Percentiles rank a stretch among this genome's conserved stretches.
Conservation (phyloP, 768 basidiomycete species). For the Imleria badia region DNA sequence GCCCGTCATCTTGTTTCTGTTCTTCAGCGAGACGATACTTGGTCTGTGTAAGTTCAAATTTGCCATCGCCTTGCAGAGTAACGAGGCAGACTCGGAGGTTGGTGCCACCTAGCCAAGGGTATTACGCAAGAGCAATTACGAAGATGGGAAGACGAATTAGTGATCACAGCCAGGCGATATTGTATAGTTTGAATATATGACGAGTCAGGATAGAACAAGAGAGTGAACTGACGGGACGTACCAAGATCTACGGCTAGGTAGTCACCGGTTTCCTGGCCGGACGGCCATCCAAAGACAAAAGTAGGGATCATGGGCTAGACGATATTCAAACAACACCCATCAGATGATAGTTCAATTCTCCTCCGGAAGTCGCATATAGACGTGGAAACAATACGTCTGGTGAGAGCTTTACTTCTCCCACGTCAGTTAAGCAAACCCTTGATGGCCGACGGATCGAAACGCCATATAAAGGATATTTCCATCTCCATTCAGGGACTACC, state of each 20-base stretch:
- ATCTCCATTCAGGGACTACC: neutral
- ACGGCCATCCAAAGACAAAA: conserved; percentile 94
- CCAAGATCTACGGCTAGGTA: conserved; percentile 90
- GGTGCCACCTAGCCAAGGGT: conserved; percentile 67
- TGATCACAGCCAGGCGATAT: neutral
- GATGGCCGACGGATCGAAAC: neutral
- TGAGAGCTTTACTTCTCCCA: neutral
- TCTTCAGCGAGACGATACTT: conserved; percentile 97
- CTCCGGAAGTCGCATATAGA: conserved; percentile 1
- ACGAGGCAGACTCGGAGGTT: conserved; percentile 99
- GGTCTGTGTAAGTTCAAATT: conserved; percentile 96
- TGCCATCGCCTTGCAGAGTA: conserved; percentile 85
- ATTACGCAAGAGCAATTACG: neutral
- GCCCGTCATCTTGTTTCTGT: conserved; percentile 97
- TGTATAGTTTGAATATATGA: neutral
- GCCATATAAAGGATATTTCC: neutral
- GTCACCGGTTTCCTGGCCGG: conserved; percentile 84
- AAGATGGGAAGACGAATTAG: neutral
- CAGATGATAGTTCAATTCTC: conserved; percentile 5
- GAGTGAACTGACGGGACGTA: conserved; percentile 35
- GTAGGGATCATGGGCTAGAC: conserved; percentile 93
- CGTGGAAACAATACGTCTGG: neutral
- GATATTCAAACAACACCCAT: conserved; percentile 2
- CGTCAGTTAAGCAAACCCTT: neutral
- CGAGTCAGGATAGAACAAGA: neutral